phyloP scores from a whole-genome alignment of 805 yeast species.

The Millerago galiae region DNA sequence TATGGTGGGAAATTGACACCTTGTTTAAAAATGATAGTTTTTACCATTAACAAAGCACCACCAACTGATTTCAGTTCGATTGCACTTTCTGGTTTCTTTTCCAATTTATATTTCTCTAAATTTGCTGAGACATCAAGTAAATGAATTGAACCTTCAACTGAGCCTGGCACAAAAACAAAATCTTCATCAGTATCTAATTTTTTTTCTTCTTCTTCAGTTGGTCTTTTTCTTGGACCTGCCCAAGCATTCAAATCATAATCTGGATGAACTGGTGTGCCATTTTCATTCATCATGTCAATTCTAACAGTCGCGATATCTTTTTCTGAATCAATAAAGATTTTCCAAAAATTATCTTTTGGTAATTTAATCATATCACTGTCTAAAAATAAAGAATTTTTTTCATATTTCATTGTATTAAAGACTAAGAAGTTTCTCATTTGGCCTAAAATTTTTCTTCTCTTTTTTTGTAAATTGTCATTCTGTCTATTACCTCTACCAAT shows the following conservation, averaged over 20 bases:
- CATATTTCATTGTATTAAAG: conserved; percentile 19
- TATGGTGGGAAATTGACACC: conserved; percentile 42
- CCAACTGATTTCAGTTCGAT: conserved; percentile 40
- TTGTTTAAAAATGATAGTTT: conserved; percentile 36
- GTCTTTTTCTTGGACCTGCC: conserved; percentile 26
- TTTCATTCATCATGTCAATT: conserved; percentile 18
- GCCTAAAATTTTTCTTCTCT: conserved; percentile 22
- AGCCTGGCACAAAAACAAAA: conserved; percentile 4
- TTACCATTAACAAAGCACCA: conserved; percentile 41
- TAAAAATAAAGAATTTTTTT: conserved; percentile 25
- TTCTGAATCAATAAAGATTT: conserved; percentile 18
- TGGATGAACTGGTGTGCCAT: conserved; percentile 8
- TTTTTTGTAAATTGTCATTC: conserved; percentile 12
- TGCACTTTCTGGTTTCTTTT: conserved; percentile 1
- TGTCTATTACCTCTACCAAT: conserved; percentile 19
- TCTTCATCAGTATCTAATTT: conserved; percentile 11
- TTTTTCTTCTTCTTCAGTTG: conserved; percentile 17
- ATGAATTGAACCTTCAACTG: neutral
- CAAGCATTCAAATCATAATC: conserved; percentile 32
- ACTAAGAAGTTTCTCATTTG: conserved; percentile 23
- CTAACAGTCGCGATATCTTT: conserved; percentile 28
- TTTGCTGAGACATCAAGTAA: neutral
- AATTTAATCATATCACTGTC: conserved; percentile 26
- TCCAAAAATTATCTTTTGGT: conserved; percentile 21
- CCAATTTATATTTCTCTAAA: conserved; percentile 10